Evolutionary conservation across 2,329 filamentous ascomycete genomes (phyloP).

Genomic region (Cytospora chrysosperma): DNA sequence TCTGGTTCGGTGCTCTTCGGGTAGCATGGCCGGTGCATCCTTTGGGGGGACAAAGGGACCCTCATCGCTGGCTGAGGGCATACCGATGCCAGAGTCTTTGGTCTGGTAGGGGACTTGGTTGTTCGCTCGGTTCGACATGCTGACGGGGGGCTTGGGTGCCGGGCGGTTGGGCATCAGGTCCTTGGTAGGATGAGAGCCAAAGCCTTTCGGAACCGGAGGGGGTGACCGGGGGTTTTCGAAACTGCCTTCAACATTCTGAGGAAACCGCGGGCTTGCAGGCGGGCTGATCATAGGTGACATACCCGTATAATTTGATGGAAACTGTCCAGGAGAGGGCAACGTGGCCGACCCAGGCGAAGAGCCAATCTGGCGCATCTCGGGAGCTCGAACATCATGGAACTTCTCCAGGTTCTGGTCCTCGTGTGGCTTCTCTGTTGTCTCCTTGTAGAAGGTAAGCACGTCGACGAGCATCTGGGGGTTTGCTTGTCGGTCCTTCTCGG

Average conservation of each 20-base stretch:
- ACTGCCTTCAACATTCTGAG: slow-evolving; percentile 82
- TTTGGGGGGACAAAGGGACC: slow-evolving; percentile 49
- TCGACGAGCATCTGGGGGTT: slow-evolving; percentile 95
- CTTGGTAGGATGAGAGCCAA: slow-evolving; percentile 47
- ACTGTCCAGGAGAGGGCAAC: slow-evolving; percentile 50
- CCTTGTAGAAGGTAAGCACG: slow-evolving; percentile 96
- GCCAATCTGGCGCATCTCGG: slow-evolving; percentile 47
- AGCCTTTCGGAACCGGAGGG: slow-evolving; percentile 75
- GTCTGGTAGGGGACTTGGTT: slow-evolving; percentile 55
- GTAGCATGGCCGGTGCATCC: slow-evolving; percentile 59
- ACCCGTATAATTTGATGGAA: slow-evolving; percentile 55
- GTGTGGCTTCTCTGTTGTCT: slow-evolving; percentile 75
- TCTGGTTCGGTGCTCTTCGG: slow-evolving; percentile 65
- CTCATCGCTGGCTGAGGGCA: slow-evolving; percentile 59
- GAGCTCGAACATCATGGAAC: slow-evolving; percentile 79
- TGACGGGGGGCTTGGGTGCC: slow-evolving; percentile 81
- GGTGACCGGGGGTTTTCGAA: slow-evolving; percentile 96
- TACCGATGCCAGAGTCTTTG: slow-evolving; percentile 64
- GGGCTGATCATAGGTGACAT: slow-evolving; percentile 70
- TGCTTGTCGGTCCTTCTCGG: slow-evolving; percentile 91
- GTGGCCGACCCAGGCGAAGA: slow-evolving; percentile 45
- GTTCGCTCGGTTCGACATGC: slow-evolving; percentile 54
- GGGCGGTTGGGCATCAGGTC: slow-evolving; percentile 77
- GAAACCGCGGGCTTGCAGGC: slow-evolving; percentile 82
- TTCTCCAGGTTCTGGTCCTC: slow-evolving; percentile 95